Evolutionary conservation across 768 basidiomycete species (phyloP).

Genomic region (Collybia mongolica): DNA sequence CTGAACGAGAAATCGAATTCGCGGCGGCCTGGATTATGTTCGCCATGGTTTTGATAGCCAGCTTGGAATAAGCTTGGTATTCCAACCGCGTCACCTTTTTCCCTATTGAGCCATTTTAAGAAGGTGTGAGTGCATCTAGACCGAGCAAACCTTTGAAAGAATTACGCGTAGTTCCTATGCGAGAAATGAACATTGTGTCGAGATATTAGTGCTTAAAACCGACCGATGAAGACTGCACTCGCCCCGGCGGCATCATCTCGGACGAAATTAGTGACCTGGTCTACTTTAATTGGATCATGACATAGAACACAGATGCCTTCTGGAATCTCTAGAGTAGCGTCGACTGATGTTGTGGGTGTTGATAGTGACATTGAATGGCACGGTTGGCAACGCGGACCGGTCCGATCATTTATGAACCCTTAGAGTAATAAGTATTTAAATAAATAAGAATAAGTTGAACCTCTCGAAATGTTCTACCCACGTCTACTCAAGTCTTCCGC

Average conservation of each 20-base stretch:
- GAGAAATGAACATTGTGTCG: background rate
- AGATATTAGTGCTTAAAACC: background rate
- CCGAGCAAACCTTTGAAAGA: constrained; percentile 67
- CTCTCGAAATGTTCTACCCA: background rate
- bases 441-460: no score
- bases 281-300: constrained; percentile 53
- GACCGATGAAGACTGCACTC: constrained; percentile 73
- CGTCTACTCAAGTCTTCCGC: background rate
- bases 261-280: constrained; percentile 60
- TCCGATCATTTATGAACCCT: no score
- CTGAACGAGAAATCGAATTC: constrained; percentile 38
- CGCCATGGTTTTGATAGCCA: constrained; percentile 77
- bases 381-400: background rate
- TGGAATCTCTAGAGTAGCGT: constrained; percentile 36
- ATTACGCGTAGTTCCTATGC: constrained; percentile 72
- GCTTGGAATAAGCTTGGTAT: constrained; percentile 80
- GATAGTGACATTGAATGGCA: no score
- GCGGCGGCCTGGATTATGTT: constrained; percentile 53
- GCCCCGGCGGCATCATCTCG: constrained; percentile 68
- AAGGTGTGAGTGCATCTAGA: background rate
- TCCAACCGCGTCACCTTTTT: constrained; percentile 71
- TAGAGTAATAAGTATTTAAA: no score
- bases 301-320: constrained; percentile 60
- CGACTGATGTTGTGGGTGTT: constrained; percentile 36
- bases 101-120: constrained; percentile 36